Conservation (phyloP, 352 stramenopile genomes). For the Hyaloperonospora arabidopsidis region DNA sequence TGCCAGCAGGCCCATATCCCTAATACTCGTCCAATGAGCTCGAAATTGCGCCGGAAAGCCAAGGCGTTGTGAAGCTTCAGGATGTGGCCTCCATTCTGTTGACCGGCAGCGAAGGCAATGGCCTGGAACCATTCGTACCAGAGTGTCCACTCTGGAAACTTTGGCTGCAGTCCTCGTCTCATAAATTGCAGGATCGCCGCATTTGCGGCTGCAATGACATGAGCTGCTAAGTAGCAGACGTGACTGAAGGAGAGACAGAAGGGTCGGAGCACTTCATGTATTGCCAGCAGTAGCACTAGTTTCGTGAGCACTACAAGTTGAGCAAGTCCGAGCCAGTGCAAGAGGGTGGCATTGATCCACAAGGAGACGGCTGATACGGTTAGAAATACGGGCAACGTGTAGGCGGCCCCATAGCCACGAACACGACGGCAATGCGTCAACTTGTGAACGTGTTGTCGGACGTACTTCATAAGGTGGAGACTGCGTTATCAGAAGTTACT, state of each 20-base stretch:
- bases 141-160: conserved; percentile 37
- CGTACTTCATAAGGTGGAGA: conserved; percentile 15
- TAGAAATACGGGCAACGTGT: conserved; percentile 20
- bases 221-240: conserved; percentile 17
- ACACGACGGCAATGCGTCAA: conserved; percentile 10
- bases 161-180: conserved; percentile 18
- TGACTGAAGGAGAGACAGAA: conserved; percentile 33
- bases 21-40: conserved; percentile 28
- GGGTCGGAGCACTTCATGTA: conserved; percentile 36
- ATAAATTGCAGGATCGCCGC: conserved; percentile 20
- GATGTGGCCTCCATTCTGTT: conserved; percentile 28
- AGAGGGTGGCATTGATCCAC: conserved; percentile 23
- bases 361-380: conserved; percentile 13
- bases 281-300: conserved; percentile 16
- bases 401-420: conserved; percentile 15
- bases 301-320: conserved; percentile 19
- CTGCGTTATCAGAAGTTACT: conserved; percentile 5
- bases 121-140: conserved; percentile 40
- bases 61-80: conserved; percentile 32
- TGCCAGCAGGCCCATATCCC: conserved; percentile 26
- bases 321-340: conserved; percentile 21
- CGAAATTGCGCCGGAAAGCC: conserved; percentile 30
- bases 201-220: conserved; percentile 18
- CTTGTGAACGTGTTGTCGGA: conserved; percentile 15
- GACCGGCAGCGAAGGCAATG: conserved; percentile 22